These are phyloP conservation scores for Geotrichum klebahnii DNA, from an alignment of 1,139 yeast species.

Conservation along the genomic window DNA sequence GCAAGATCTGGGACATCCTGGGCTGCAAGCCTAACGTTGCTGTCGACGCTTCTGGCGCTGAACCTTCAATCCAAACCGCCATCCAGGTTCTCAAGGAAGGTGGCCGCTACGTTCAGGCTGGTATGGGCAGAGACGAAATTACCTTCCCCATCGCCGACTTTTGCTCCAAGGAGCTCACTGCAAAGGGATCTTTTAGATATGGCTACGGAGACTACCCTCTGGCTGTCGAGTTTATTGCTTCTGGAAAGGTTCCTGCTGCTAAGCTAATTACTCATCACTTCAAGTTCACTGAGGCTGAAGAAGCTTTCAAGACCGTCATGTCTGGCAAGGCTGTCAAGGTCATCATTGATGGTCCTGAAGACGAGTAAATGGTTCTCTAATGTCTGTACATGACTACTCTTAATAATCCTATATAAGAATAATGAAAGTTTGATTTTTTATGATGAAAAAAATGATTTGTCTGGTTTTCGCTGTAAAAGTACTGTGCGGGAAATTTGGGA, in stretches of 20 bases:
- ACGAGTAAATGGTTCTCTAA: conserved; percentile 14
- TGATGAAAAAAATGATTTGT: too few species aligned
- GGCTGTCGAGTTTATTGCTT: conserved; percentile 62
- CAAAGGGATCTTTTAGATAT: conserved; percentile 80
- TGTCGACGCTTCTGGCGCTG: conserved; percentile 69
- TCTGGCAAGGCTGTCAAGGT: conserved; percentile 57
- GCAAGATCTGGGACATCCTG: conserved; percentile 40
- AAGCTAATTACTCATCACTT: conserved; percentile 74
- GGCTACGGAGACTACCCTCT: conserved; percentile 74
- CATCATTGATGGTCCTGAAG: conserved; percentile 53
- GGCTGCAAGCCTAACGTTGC: conserved; percentile 56
- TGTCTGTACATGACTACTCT: too few species aligned
- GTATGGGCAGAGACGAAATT: conserved; percentile 65
- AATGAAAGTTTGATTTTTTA: too few species aligned
- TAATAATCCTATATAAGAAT: too few species aligned
- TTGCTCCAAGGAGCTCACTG: conserved; percentile 62
- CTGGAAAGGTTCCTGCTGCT: conserved; percentile 59
- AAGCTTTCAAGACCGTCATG: conserved; percentile 70
- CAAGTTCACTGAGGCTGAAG: conserved; percentile 66
- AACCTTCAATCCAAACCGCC: conserved; percentile 62
- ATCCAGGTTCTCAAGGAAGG: conserved; percentile 55
- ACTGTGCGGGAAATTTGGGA: too few species aligned
- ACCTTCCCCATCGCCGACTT: conserved; percentile 71
- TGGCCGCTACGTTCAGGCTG: conserved; percentile 70
- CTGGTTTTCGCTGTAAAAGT: too few species aligned